Conservation (phyloP, 23 red algal species). For the Pyropia yezoensis region DNA sequence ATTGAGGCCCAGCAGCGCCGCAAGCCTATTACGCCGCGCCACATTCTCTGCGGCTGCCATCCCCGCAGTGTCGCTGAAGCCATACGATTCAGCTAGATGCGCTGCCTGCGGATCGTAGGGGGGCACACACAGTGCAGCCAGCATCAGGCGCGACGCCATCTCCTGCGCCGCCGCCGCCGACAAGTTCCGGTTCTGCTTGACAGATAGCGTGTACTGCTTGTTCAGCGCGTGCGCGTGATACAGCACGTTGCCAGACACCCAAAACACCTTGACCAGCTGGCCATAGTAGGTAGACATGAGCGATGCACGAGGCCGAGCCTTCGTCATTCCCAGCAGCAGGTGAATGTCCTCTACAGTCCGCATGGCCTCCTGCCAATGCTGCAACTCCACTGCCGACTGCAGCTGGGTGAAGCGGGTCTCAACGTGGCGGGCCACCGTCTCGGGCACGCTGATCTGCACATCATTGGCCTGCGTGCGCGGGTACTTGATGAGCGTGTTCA, state of each 20-base stretch:
- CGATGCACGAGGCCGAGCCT: conserved; percentile 40
- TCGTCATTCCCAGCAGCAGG: conserved; percentile 62
- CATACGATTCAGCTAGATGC: conserved; percentile 49
- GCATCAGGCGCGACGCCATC: conserved; percentile 72
- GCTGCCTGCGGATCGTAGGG: conserved; percentile 67
- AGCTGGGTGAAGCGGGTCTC: conserved; percentile 87
- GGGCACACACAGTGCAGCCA: conserved; percentile 81
- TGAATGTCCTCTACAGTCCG: conserved; percentile 98
- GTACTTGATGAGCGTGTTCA: conserved; percentile 71
- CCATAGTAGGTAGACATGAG: conserved; percentile 90
- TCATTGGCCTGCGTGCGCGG: conserved; percentile 62
- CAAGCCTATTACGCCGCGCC: conserved; percentile 74
- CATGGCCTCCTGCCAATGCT: conserved; percentile 95
- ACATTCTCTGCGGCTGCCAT: conserved; percentile 61
- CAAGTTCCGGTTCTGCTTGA: conserved; percentile 68
- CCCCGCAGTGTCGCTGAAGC: conserved; percentile 49
- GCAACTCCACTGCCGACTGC: conserved; percentile 51
- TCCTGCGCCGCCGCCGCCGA: conserved; percentile 53
- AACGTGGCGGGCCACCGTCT: conserved; percentile 82
- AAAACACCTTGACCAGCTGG: conserved; percentile 87
- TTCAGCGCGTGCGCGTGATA: conserved; percentile 86
- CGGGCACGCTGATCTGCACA: conserved; percentile 75
- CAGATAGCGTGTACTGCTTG: conserved; percentile 65
- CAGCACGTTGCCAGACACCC: conserved; percentile 77
- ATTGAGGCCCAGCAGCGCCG: conserved; percentile 58